Percentiles rank a stretch among this genome's conserved stretches.
Conservation (phyloP, 2,329 filamentous ascomycete genomes). For the Byssoonygena ceratinophila region DNA sequence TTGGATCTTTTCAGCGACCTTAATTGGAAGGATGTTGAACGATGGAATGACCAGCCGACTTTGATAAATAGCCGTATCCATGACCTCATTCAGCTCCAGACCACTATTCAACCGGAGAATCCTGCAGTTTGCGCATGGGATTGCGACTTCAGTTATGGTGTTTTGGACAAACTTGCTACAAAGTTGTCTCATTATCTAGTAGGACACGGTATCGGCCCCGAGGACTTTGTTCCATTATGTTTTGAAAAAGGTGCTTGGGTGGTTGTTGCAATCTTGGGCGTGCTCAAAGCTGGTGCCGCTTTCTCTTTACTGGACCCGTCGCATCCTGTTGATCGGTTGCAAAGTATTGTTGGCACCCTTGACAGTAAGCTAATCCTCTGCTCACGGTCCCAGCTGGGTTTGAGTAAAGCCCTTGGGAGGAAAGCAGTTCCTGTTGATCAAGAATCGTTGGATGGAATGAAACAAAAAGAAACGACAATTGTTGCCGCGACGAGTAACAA, state of each 20-base stretch:
- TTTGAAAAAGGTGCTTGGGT: slow-evolving; percentile 17
- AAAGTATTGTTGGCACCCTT: slow-evolving; percentile 17
- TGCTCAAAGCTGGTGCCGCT: slow-evolving; percentile 17
- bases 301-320: slow-evolving; percentile 14
- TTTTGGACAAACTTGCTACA: slow-evolving; percentile 18
- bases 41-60: neutral
- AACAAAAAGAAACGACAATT: neutral
- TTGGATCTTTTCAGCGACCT: slow-evolving; percentile 5
- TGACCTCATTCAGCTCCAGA: slow-evolving; percentile 13
- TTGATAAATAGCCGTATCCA: slow-evolving; percentile 15
- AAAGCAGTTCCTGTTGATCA: slow-evolving; percentile 7
- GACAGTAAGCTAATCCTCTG: slow-evolving; percentile 16
- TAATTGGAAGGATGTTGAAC: neutral
- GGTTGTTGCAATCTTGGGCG: slow-evolving; percentile 14
- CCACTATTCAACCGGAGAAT: slow-evolving; percentile 4
- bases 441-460: neutral
- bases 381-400: slow-evolving; percentile 9
- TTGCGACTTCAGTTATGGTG: slow-evolving; percentile 15
- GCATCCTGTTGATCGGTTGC: slow-evolving; percentile 8
- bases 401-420: neutral
- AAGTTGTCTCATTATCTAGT: slow-evolving; percentile 11
- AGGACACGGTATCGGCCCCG: slow-evolving; percentile 8
- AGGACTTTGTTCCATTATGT: slow-evolving; percentile 11
- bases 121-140: slow-evolving; percentile 21
- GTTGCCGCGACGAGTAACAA: slow-evolving; percentile 5